Evolutionary conservation across 1,139 yeast species (phyloP), one percentile per base, ranked within the genome.

Genomic region (Geotrichum australiense): DNA sequence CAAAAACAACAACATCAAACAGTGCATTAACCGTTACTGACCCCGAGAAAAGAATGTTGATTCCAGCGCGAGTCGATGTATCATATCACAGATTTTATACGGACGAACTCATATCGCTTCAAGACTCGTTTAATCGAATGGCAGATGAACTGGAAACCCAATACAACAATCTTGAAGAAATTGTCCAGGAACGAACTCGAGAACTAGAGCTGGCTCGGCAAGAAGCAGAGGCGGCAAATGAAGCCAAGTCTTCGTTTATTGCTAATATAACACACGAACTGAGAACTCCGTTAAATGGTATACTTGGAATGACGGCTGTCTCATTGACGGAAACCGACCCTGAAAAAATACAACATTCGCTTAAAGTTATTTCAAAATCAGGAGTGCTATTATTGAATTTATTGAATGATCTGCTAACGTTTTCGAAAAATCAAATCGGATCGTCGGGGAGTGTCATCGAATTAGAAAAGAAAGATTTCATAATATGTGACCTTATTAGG

Each of bases 261-360:
- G n/a, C n/a, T n/a, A n/a, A n/a, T n/a, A n/a, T n/a, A n/a, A n/a
- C n/a, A 61, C 97, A 91, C 59, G 98, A 91, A 63, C 71, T 91
- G 56, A 72, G 96, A 51, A 91, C 98, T 0, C 98, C 98, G 1
- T 68, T 91, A 53, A 91, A 91, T 61, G 98, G 97, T 58, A 91
- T 91, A 34, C 66, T 91, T 45, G 98, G 98, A 44, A 85, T 91
- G 94, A 84, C 96, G 0, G 83, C 94, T 1, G 85, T 89, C 43
- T 91, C 96, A 1, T 75, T 86, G 79, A 91, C 84, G 19, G 96
- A 89, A 59, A 69, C 69, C 8, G 91, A 85, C 53, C 69, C 71
- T 5, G 61, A 68, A 3, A 77, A 79, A 51, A 76, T 85, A 15
- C 78, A 80, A 52, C 80, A 78, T 37, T 71, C 79, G 29, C 66